These are phyloP conservation scores for Lactarius sp. DNA, from an alignment of 768 basidiomycete species.

Conservation along the genomic window DNA sequence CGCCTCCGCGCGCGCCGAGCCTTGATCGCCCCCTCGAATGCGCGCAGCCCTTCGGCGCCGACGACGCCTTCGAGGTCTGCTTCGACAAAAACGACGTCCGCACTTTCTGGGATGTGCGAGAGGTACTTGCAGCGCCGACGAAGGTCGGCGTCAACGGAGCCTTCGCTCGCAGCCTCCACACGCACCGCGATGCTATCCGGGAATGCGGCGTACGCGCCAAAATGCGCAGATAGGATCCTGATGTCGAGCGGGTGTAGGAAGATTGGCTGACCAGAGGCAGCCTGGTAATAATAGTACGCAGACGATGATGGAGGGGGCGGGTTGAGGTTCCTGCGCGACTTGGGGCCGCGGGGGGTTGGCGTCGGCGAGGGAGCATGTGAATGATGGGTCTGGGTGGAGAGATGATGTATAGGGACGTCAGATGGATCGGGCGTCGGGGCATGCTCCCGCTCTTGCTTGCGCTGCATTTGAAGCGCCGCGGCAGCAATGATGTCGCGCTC, in stretches of 20 bases:
- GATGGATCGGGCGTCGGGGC: constrained; percentile 20
- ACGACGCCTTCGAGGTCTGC: constrained; percentile 78
- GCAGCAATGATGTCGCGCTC: constrained; percentile 50
- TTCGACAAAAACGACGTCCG: constrained; percentile 93
- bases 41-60: constrained; percentile 66
- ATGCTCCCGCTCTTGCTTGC: constrained; percentile 29
- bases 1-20: constrained; percentile 66
- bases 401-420: constrained; percentile 57
- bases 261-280: constrained; percentile 82
- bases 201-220: constrained; percentile 72
- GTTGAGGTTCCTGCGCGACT: constrained; percentile 74
- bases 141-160: constrained; percentile 87
- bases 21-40: constrained; percentile 79
- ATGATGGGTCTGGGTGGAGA: constrained; percentile 35
- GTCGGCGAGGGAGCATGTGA: constrained; percentile 20
- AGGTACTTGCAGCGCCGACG: constrained; percentile 96
- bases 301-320: constrained; percentile 83
- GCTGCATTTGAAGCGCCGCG: constrained; percentile 27
- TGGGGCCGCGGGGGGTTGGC: constrained; percentile 41
- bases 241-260: constrained; percentile 97
- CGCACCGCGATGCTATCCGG: constrained; percentile 75
- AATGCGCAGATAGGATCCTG: constrained; percentile 84
- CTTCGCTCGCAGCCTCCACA: constrained; percentile 72
- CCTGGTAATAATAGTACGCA: constrained; percentile 95
- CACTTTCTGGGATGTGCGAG: constrained; percentile 83